These are phyloP conservation scores for Trichoderma reesei DNA, from an alignment of 495 filamentous ascomycete species.

Conservation along the genomic window DNA sequence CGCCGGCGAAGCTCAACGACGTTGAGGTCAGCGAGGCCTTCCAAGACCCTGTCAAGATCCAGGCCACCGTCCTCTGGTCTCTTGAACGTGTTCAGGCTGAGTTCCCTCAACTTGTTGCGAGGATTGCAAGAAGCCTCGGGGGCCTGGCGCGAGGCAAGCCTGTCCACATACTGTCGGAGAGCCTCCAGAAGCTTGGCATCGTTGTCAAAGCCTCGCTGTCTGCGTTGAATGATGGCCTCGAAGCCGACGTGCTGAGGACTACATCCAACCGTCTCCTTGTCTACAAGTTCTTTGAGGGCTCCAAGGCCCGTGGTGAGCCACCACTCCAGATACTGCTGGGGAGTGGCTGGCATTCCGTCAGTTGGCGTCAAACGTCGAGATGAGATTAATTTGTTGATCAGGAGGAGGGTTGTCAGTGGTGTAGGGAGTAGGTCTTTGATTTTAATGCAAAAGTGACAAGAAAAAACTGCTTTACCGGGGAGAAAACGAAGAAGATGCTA, in stretches of 20 bases:
- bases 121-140: neutral
- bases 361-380: neutral
- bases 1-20: slow-evolving; percentile 4
- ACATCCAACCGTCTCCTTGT: neutral
- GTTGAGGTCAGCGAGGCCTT: neutral
- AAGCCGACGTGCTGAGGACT: neutral
- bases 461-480: neutral
- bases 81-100: neutral
- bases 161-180: neutral
- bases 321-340: slow-evolving; percentile 3
- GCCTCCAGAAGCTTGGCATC: neutral
- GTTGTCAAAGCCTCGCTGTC: slow-evolving; percentile 8
- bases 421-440: neutral
- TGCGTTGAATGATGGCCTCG: neutral
- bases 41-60: neutral
- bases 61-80: slow-evolving; percentile 5
- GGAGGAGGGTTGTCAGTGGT: neutral
- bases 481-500: neutral
- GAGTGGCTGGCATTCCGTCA: slow-evolving; percentile 2
- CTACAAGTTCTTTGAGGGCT: neutral
- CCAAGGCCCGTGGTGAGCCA: slow-evolving; percentile 1
- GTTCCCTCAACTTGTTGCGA: neutral
- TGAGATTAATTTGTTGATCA: neutral
- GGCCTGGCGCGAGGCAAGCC: neutral
- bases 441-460: neutral